Base-by-base conservation (phyloP, 441 rosid genomes). In the Populus hybrid region DNA sequence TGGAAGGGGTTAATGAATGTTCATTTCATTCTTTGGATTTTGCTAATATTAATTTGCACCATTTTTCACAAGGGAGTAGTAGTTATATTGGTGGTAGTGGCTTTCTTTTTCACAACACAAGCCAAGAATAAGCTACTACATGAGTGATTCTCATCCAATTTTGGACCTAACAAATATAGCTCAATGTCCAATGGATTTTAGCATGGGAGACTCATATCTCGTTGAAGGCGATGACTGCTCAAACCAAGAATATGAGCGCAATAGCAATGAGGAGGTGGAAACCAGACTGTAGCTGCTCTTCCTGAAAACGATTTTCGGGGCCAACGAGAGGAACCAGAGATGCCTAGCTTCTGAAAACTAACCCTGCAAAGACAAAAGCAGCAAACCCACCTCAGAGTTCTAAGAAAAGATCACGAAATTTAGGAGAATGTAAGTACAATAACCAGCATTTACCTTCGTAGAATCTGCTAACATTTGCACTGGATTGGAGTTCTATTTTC, bases 341-440 rank as follows among this genome's bases (percentile, higher is more conserved):
- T 40, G 61, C 70, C 36, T n/a, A 21, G 73, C 23, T 24, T 32
- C 70, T 19, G 77, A n/a, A n/a, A 75, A 65, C 76, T 74, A 19
- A 63, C 64, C 6, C 53, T 70, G 7, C n/a, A 81, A 85, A 74
- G 83, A 78, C 18, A 87, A 84, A 53, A 74, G 70, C 79, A 69
- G 67, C 69, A n/a, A 75, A 70, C 73, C 63, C 84, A 77, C 67
- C 82, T 18, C 87, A 86, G 76, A 70, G 70, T 69, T 78, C 90
- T 1, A 89, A 87, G 87, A 94, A 91, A 83, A 85, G 95, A 83
- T 73, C 84, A 8, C 84, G 82, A 18, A 82, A 26, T 69, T 30
- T 81, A 32, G 76, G 70, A 73, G 87, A n/a, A 88, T 69, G 95
- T 92, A 81, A 92, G 97, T 82, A 21, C 23, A 12, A 5, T n/a